These are phyloP conservation scores for Epichloe sibirici DNA, from an alignment of 2,329 filamentous ascomycete species.

Conservation along the genomic window DNA sequence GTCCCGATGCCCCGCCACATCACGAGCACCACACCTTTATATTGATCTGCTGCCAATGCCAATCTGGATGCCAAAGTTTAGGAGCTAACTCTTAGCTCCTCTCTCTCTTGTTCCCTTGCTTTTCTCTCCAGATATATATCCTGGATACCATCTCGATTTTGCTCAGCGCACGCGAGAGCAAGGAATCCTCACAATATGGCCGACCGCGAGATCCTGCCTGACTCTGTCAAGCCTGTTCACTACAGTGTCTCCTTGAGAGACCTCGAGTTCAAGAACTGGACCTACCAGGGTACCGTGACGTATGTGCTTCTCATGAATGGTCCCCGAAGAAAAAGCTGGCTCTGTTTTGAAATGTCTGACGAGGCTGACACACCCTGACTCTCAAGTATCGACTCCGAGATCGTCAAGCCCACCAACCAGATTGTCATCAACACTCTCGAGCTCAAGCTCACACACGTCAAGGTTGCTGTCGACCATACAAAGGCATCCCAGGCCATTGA, in stretches of 20 bases:
- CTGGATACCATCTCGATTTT: slow-evolving; percentile 18
- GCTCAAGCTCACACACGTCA: slow-evolving; percentile 58
- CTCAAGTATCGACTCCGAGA: slow-evolving; percentile 56
- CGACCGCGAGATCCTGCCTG: slow-evolving; percentile 51
- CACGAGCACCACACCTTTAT: neutral
- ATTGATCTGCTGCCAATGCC: neutral
- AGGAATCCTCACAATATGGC: slow-evolving; percentile 30
- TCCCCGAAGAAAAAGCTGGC: neutral
- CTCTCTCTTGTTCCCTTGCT: neutral
- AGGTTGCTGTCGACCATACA: slow-evolving; percentile 45
- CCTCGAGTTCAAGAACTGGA: slow-evolving; percentile 62
- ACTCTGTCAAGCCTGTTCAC: slow-evolving; percentile 65
- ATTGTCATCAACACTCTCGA: slow-evolving; percentile 79
- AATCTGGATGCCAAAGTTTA: neutral
- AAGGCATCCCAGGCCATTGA: slow-evolving; percentile 45
- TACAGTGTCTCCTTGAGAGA: slow-evolving; percentile 75
- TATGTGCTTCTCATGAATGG: slow-evolving; percentile 19
- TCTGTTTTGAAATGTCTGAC: neutral
- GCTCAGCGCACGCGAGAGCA: slow-evolving; percentile 25
- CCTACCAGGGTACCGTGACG: slow-evolving; percentile 70
- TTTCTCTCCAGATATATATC: slow-evolving; percentile 13
- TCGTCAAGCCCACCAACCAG: slow-evolving; percentile 60
- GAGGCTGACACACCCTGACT: slow-evolving; percentile 4
- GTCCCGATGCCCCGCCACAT: neutral
- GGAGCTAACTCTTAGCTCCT: neutral